Conservation (phyloP, 495 filamentous ascomycete genomes). For the Eremomyces bilateralis region DNA sequence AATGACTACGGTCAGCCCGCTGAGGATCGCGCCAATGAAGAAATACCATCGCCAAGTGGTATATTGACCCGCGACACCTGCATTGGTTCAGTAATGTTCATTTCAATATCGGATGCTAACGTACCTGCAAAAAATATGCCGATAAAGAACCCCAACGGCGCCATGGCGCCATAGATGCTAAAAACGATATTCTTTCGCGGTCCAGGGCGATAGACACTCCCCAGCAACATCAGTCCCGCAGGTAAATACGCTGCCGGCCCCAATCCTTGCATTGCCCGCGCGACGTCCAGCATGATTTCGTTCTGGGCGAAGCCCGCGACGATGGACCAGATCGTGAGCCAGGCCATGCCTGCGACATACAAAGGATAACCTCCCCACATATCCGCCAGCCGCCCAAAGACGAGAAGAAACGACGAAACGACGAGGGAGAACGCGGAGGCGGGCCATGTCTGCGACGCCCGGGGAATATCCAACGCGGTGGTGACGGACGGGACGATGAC, state of each 20-base stretch:
- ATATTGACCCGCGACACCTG: constrained; percentile 43
- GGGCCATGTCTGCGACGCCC: constrained; percentile 51
- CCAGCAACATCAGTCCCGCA: constrained; percentile 56
- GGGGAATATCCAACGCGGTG: constrained; percentile 39
- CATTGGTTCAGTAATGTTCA: constrained; percentile 9
- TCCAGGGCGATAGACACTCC: constrained; percentile 61
- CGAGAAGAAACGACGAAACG: constrained; percentile 50
- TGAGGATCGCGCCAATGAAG: constrained; percentile 43
- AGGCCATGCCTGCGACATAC: constrained; percentile 44
- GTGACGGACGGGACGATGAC: constrained; percentile 53
- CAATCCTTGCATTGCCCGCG: constrained; percentile 58
- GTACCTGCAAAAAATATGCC: constrained; percentile 62
- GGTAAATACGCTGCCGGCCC: constrained; percentile 62
- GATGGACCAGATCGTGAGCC: constrained; percentile 53
- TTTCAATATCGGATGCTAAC: neutral
- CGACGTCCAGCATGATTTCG: constrained; percentile 51
- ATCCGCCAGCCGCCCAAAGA: constrained; percentile 55
- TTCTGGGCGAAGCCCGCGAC: constrained; percentile 49
- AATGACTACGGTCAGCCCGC: constrained; percentile 26
- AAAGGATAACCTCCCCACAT: constrained; percentile 47
- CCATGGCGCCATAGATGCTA: constrained; percentile 56
- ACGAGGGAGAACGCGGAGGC: constrained; percentile 58
- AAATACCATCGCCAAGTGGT: constrained; percentile 61
- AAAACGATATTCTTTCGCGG: constrained; percentile 76
- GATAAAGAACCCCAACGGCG: constrained; percentile 57